Evolutionary conservation across 1,284 basidiomycete genomes (phyloP), one percentile per base, ranked within the genome.

Genomic region (Chondrostereum purpureum): DNA sequence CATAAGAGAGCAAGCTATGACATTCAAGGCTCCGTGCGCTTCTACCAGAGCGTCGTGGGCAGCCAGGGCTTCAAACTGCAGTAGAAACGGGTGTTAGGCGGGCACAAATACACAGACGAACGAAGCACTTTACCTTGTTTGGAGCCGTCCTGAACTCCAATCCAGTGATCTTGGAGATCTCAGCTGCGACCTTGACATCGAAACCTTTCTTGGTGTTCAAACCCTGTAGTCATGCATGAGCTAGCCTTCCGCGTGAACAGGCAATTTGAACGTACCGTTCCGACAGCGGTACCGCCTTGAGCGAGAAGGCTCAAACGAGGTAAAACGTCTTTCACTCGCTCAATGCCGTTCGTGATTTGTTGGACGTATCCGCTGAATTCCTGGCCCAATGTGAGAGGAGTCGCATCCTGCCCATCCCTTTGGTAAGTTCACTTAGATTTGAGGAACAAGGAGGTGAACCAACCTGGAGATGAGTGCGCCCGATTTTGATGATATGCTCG

Each of bases 361-460:
- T 94, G 89, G 17, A 95, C 96, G 67, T 99, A 99, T 43, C 96
- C 96, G 51, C 88, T 91, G 69, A 99, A 99, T 70, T 99, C 96
- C 72, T 99, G 96, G 22, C 96, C 96, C 31, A 99, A 83, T 10
- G 96, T 98, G 52, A 99, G 69, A 10, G 96, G 96, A 0, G 96
- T 99, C 12, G 96, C 96, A 67, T 99, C 96, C 83, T 92, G 36
- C 8, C 12, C 3, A 13, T 23, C 14, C 39, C n/a, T 33, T 33
- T 10, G n/a, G 27, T 10, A 33, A 33, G 27, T n/a, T 10, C n/a
- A 10, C 27, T 33, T 33, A n/a, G 20, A 1, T 44, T 18, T n/a
- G n/a, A n/a, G n/a, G n/a, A n/a, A 23, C 37, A 27, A 8, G 4
- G 21, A 23, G 39, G 47, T 20, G 14, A 12, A 42, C 58, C 27